phyloP scores from a whole-genome alignment of 2,329 filamentous ascomycete species.

The Clonostachys rhizophaga region DNA sequence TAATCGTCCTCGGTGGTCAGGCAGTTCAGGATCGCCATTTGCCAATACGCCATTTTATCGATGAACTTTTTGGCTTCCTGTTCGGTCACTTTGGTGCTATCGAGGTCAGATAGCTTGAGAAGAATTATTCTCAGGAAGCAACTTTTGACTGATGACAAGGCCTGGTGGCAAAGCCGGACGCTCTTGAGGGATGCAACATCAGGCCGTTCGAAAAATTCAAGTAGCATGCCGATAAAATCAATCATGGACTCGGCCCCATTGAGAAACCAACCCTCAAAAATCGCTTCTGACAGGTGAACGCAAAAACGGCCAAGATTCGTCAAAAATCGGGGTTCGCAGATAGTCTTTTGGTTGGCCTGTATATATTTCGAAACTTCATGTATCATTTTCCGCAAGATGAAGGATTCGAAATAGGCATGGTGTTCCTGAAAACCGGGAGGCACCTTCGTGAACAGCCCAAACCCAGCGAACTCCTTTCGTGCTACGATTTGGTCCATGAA shows the following conservation, averaged over 20 bases:
- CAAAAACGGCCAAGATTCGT: constrained; percentile 83
- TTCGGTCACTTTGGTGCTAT: constrained; percentile 56
- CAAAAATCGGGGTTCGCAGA: constrained; percentile 78
- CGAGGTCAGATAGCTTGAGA: constrained; percentile 77
- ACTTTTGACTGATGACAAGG: constrained; percentile 69
- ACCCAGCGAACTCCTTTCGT: constrained; percentile 86
- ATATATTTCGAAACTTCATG: constrained; percentile 66
- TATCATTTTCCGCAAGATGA: constrained; percentile 72
- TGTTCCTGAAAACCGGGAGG: constrained; percentile 93
- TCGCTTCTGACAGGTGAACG: constrained; percentile 77
- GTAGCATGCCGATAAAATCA: constrained; percentile 77
- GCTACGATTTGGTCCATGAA: constrained; percentile 82
- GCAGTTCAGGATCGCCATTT: constrained; percentile 78
- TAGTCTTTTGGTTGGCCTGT: constrained; percentile 63
- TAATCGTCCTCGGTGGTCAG: constrained; percentile 77
- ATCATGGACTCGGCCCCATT: constrained; percentile 79
- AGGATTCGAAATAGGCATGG: constrained; percentile 92
- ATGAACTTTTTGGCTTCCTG: constrained; percentile 67
- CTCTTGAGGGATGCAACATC: constrained; percentile 78
- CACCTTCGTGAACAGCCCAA: constrained; percentile 80
- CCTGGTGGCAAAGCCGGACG: constrained; percentile 86
- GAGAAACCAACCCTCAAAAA: constrained; percentile 96
- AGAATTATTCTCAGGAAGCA: constrained; percentile 77
- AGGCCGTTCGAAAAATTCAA: constrained; percentile 86
- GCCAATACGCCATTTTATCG: constrained; percentile 90